Evolutionary conservation across 805 yeast species (phyloP), one percentile per base, ranked within the genome.

Genomic region (Wickerhamiella galacta): DNA sequence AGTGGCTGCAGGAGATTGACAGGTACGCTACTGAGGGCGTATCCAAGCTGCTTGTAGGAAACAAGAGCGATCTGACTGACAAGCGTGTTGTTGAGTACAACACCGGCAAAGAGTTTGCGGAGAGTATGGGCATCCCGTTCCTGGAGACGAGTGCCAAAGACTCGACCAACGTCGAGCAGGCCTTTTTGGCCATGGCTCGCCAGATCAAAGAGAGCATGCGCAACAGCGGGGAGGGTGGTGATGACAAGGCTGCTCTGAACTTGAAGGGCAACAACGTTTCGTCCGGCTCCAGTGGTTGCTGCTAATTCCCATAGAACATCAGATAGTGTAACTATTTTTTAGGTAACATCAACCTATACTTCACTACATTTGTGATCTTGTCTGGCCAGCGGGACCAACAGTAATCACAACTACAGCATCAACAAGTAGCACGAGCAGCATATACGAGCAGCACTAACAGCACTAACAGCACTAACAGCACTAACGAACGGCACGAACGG

Each of bases 1-100:
- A 83, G 62, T 87, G 98, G 98, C 67, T 87, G 58, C 95, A 85
- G 63, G 98, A 87, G 60, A 90, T 87, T 52, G 98, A 87, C 61
- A 75, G 96, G 51, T 87, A 85, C 59, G 98, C 96, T 34, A 87
- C 95, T 14, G 92, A 93, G 41, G 95, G 95, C 26, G 96, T 87
- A 29, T 78, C 81, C 75, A 87, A 87, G 64, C 66, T 87, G 54
- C 67, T 87, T 44, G 96, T 87, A 32, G 98, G 98, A 49, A 87
- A 87, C 65, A 87, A 87, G 65, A 83, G 93, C 38, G 98, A 87
- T 61, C 66, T 90, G 56, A 68, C 77, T 32, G 95, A 83, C 53
- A 82, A 85, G 66, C 80, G 85, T 63, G 85, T 82, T 35, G 98
- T 90, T 36, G 96, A 90, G 52, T 82, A 79, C 60, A 78, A 92